These are phyloP conservation scores for Ogataea angusta DNA, from an alignment of 805 yeast species.

Conservation along the genomic window DNA sequence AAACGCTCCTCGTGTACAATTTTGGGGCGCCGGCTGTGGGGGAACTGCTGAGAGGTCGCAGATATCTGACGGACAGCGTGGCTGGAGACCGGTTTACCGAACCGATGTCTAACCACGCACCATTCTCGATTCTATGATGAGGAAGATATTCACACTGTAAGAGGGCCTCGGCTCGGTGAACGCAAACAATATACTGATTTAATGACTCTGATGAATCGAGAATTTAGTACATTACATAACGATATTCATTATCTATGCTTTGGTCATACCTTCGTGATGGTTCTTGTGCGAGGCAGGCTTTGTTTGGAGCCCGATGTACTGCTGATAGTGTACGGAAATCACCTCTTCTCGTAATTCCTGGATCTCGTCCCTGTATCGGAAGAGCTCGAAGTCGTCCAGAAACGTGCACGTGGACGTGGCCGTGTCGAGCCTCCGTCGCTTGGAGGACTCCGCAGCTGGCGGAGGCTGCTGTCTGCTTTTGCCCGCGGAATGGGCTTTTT, in stretches of 20 bases:
- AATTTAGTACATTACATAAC: background rate
- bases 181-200: slow-evolving; percentile 48
- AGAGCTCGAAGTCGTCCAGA: slow-evolving; percentile 25
- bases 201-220: slow-evolving; percentile 43
- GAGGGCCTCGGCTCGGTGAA: slow-evolving; percentile 39
- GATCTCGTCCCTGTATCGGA: slow-evolving; percentile 20
- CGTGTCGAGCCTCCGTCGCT: background rate
- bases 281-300: background rate
- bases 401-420: background rate
- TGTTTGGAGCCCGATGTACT: slow-evolving; percentile 2
- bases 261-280: background rate
- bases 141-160: slow-evolving; percentile 55
- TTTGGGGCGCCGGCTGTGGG: slow-evolving; percentile 39
- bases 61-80: slow-evolving; percentile 30
- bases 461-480: slow-evolving; percentile 2
- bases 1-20: slow-evolving; percentile 52
- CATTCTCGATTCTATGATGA: slow-evolving; percentile 20
- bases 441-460: background rate
- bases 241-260: background rate
- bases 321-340: slow-evolving; percentile 14
- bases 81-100: background rate
- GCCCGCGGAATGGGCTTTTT: slow-evolving; percentile 1
- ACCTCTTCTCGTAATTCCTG: slow-evolving; percentile 19
- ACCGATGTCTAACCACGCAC: background rate
- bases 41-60: slow-evolving; percentile 53